Base-by-base conservation (phyloP, 305 asterid species). In the Andrographis paniculata region DNA sequence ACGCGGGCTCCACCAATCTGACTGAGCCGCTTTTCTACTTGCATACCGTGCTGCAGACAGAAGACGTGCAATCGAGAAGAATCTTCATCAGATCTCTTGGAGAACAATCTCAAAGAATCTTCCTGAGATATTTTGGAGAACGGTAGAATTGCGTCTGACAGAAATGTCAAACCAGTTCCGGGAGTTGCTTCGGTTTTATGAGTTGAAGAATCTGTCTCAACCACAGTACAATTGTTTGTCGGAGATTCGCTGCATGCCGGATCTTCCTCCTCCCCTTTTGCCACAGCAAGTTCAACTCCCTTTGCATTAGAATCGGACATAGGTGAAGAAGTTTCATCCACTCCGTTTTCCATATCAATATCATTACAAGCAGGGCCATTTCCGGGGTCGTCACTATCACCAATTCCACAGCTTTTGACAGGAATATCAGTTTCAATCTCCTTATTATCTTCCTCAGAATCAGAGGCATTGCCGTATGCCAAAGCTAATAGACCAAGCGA, bases 11-110 rank as follows among this genome's bases (percentile, higher is more conserved):
- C 99, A 45, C 99, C 99, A 59, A 92, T 45, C 46, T 56, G 45
- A 42, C 74, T 77, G 68, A 92, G 95, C 63, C 58, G 68, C 52
- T 79, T 74, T 46, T 84, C 77, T 48, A 87, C 95, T 75, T 84
- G 86, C 41, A 79, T 62, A 46, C 97, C 95, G 69, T 87, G 97
- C 62, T 92, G 78, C 50, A 92, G 99, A 64, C 99, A 92, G 74
- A 92, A 92, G 52, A 92, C 84, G 53, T 92, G 99, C 77, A 74
- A 77, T 55, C 95, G 78, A 59, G 85, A 87, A 72, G 94, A 79
- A 64, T 92, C 97, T 59, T 75, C 97, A 58, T 87, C 86, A 35
- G 80, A 69, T 66, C 67, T 71, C 16, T 74, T 24, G 45, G 79
- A n/a, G 50, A 69, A 65, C 43, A 74, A 77, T 55, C 95, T 76